phyloP scores from a whole-genome alignment of 352 stramenopile species.

The Paralagenidium karlingii region DNA sequence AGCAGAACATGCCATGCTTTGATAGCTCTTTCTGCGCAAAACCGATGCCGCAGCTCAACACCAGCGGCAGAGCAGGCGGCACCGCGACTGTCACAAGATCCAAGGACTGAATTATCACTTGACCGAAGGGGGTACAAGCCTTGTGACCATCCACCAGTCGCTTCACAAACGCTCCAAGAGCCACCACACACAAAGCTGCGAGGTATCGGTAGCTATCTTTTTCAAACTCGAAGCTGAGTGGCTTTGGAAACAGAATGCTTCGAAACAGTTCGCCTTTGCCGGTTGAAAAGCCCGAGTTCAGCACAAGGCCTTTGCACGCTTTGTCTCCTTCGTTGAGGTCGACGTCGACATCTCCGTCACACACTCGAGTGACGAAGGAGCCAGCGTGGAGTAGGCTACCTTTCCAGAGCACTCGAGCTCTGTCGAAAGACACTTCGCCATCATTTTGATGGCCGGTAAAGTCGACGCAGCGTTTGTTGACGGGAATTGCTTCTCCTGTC shows the following conservation, averaged over 20 bases:
- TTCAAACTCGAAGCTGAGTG: constrained; percentile 46
- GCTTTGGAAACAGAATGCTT: constrained; percentile 44
- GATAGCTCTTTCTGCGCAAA: constrained; percentile 42
- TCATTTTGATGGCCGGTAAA: constrained; percentile 13
- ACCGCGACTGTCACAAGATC: constrained; percentile 55
- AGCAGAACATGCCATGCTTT: constrained; percentile 36
- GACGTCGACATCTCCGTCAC: constrained; percentile 5
- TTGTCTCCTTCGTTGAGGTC: too few species aligned
- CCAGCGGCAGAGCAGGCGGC: constrained; percentile 35
- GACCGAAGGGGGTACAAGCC: constrained; percentile 11
- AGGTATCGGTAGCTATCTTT: constrained; percentile 57
- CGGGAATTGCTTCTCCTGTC: constrained; percentile 25
- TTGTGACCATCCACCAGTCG: constrained; percentile 19
- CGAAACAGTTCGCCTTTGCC: constrained; percentile 62
- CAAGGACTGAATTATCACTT: constrained; percentile 29
- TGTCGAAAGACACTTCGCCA: constrained; percentile 9
- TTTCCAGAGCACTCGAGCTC: constrained; percentile 4
- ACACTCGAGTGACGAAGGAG: constrained; percentile 13
- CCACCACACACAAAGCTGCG: constrained; percentile 21
- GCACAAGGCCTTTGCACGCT: constrained; percentile 35
- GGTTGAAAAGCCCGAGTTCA: constrained; percentile 47
- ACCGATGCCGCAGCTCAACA: constrained; percentile 36
- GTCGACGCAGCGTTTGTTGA: constrained; percentile 21
- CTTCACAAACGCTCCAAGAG: constrained; percentile 39
- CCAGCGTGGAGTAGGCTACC: constrained; percentile 17